These are phyloP conservation scores for Cyberlindnera subsufficiens DNA, from an alignment of 805 yeast species.

Conservation along the genomic window DNA sequence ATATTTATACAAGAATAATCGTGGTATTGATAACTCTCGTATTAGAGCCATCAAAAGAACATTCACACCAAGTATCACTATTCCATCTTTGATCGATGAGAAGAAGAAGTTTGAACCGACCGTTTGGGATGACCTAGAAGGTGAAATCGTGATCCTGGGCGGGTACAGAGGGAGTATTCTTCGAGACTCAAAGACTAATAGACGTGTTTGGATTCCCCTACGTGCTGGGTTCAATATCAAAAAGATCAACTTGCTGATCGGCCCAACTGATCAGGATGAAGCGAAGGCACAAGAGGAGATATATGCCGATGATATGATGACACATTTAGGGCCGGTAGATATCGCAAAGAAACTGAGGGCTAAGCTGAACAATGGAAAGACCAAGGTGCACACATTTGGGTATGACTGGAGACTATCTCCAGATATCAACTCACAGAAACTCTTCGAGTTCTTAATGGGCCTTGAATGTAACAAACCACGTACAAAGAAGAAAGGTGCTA, in stretches of 20 bases:
- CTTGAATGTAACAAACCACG: slow-evolving; percentile 34
- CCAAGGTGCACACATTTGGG: slow-evolving; percentile 70
- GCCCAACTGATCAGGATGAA: slow-evolving; percentile 73
- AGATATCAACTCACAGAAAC: slow-evolving; percentile 44
- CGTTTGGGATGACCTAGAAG: slow-evolving; percentile 57
- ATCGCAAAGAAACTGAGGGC: slow-evolving; percentile 57
- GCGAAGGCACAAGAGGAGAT: slow-evolving; percentile 42
- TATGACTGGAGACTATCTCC: slow-evolving; percentile 88
- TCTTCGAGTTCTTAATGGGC: slow-evolving; percentile 41
- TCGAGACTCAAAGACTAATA: slow-evolving; percentile 55
- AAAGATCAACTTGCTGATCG: slow-evolving; percentile 63
- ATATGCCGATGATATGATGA: slow-evolving; percentile 70
- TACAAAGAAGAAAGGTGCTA: slow-evolving; percentile 55
- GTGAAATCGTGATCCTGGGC: slow-evolving; percentile 77
- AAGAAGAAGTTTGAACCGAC: slow-evolving; percentile 26
- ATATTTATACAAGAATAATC: slow-evolving; percentile 40
- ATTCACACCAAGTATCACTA: slow-evolving; percentile 40
- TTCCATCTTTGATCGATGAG: slow-evolving; percentile 16
- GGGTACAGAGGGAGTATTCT: slow-evolving; percentile 85
- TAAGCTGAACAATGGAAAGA: slow-evolving; percentile 49
- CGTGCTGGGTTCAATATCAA: slow-evolving; percentile 77
- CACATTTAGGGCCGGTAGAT: slow-evolving; percentile 86
- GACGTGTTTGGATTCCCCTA: slow-evolving; percentile 80
- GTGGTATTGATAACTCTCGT: slow-evolving; percentile 61
- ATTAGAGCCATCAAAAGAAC: slow-evolving; percentile 65